These are phyloP conservation scores for Datura wrightii DNA, from an alignment of 257 asterid genomes.

Conservation along the genomic window DNA sequence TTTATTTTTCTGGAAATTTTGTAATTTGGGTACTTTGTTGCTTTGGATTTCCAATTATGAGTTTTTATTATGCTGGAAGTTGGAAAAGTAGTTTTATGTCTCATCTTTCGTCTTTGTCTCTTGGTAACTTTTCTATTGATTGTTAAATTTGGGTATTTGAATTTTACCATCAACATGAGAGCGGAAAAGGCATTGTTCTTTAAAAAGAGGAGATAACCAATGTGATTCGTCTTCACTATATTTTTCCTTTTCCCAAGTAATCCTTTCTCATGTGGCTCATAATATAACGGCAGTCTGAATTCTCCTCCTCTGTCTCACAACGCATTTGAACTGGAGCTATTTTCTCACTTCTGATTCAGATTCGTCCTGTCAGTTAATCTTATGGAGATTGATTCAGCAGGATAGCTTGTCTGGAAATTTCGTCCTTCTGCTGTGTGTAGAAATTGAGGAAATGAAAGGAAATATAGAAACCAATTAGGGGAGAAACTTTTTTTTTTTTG, in stretches of 20 bases:
- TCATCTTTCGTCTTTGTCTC: background rate
- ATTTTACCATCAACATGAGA: constrained; percentile 6
- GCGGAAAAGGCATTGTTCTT: background rate
- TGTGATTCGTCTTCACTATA: background rate
- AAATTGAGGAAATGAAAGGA: background rate
- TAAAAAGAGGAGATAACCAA: background rate
- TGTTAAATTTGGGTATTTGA: background rate
- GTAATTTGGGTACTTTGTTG: constrained; percentile 10
- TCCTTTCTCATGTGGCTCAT: background rate
- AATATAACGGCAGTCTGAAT: background rate
- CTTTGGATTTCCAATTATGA: background rate
- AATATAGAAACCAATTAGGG: background rate
- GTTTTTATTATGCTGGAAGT: background rate
- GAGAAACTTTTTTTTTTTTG: background rate
- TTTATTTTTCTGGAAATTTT: constrained; percentile 24
- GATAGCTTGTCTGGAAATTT: background rate
- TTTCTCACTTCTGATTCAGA: constrained; percentile 17
- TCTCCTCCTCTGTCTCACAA: background rate
- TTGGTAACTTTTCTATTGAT: background rate
- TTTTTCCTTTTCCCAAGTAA: background rate
- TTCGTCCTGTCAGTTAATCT: background rate
- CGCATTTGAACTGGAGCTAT: background rate
- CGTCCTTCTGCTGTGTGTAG: background rate
- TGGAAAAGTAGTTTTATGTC: background rate
- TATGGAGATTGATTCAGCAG: constrained; percentile 16